Evolutionary conservation across 352 stramenopile genomes (phyloP), one percentile per base, ranked within the genome.

Genomic region (Blastocystis sp.): DNA sequence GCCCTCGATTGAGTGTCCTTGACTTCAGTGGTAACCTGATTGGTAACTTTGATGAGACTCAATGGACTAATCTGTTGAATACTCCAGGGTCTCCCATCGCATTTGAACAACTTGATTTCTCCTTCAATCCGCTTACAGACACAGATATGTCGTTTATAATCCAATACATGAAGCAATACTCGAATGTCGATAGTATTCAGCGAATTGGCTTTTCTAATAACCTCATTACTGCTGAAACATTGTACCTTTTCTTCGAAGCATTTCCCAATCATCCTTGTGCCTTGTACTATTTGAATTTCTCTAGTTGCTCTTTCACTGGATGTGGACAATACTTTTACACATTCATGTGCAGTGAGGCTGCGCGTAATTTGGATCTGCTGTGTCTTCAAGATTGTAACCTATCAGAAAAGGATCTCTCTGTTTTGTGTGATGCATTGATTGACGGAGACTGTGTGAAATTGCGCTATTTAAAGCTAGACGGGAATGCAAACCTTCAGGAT

Each of bases 81-180:
- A 29, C 11, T 0, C 11, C 21, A 2, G 69, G 69, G 3, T 32
- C 21, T 7, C 11, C 37, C 35, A 11, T 59, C 16, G 12, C 11
- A 6, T 63, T 80, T 29, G 69, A 80, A 32, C 69, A 80, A 27
- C 16, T 80, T 29, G 39, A 59, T 61, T 80, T 58, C 52, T 59
- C 69, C n/a, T 80, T 80, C 52, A 80, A 80, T 21, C 69, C 69
- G 27, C 69, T 80, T n/a, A 80, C 35, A 7, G 69, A 80, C 24
- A 32, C 21, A 6, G 69, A 80, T 63, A 80, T 80, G 69, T 21
- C n/a, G 2, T 21, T 29, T 29, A 32, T 80, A 3, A 27, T 80
- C 27, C 35, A 19, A 4, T 80, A 65, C 46, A 59, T 80, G 69
- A 27, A 49, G 12, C 42, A 54, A 59, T 80, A 61, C 27, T 59